A percentile compares a stretch with the other conserved stretches of the same genome.
These are phyloP conservation scores for Botryosphaeria dothidea DNA, from an alignment of 2,329 filamentous ascomycete species.

Conservation along the genomic window DNA sequence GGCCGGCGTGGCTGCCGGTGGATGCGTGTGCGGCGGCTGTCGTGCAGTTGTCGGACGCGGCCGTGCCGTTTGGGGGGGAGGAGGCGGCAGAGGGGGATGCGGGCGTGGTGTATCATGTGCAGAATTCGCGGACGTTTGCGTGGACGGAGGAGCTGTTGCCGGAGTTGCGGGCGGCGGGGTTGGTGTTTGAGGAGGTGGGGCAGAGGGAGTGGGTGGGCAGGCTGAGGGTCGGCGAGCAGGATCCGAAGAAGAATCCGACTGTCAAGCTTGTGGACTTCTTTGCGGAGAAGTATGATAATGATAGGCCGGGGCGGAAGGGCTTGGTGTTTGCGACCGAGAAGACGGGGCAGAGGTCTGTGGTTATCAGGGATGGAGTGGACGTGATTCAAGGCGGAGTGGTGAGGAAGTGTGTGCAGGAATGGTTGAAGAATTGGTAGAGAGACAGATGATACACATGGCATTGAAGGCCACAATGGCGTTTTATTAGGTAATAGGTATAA, in stretches of 20 bases:
- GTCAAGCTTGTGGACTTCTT: constrained; percentile 59
- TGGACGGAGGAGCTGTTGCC: constrained; percentile 58
- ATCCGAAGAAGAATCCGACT: constrained; percentile 47
- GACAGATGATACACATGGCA: neutral
- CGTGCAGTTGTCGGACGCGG: constrained; percentile 34
- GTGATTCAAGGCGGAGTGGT: constrained; percentile 15
- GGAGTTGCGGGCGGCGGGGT: constrained; percentile 46
- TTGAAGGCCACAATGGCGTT: neutral
- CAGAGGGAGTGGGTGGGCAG: constrained; percentile 21
- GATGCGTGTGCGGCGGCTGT: constrained; percentile 47
- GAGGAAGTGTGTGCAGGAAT: constrained; percentile 11
- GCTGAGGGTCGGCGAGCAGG: constrained; percentile 45
- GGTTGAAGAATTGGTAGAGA: constrained; percentile 6
- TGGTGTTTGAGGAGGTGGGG: constrained; percentile 27
- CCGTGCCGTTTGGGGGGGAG: neutral
- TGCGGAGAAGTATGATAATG: constrained; percentile 49
- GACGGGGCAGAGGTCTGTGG: neutral
- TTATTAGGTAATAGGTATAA: neutral
- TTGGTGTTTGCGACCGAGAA: constrained; percentile 27
- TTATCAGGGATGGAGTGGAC: constrained; percentile 17
- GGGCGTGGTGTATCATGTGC: constrained; percentile 47
- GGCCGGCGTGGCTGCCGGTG: constrained; percentile 39
- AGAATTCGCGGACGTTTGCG: constrained; percentile 51
- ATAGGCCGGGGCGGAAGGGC: constrained; percentile 33
- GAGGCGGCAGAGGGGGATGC: neutral